Percentiles rank a stretch among this genome's conserved stretches.
These are phyloP conservation scores for Musa schizocarpa DNA, from an alignment of 176 grass and related monocot genomes.

Conservation along the genomic window DNA sequence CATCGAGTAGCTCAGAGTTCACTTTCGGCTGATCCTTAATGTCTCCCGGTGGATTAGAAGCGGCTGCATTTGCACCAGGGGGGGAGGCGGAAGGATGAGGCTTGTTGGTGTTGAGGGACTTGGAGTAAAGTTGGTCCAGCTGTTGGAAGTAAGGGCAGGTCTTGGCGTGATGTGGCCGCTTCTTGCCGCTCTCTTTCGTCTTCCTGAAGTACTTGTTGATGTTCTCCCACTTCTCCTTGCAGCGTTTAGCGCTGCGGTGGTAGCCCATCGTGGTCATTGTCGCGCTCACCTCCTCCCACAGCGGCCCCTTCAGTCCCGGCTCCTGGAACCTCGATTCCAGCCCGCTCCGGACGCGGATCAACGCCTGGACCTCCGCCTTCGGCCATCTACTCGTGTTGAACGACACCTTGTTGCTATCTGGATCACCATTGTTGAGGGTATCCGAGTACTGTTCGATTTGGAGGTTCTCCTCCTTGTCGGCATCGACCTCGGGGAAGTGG, in stretches of 20 bases:
- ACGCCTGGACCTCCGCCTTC: conserved; percentile 4
- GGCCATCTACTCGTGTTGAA: conserved; percentile 7
- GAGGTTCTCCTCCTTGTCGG: not conserved
- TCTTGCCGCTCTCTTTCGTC: conserved; percentile 18
- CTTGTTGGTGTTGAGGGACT: not conserved
- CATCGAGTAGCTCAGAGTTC: conserved; percentile 10
- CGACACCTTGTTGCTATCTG: not conserved
- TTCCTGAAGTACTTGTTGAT: conserved; percentile 99
- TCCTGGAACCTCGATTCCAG: conserved; percentile 15
- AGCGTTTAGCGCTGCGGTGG: conserved; percentile 57
- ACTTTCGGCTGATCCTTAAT: no score
- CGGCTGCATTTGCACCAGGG: not conserved
- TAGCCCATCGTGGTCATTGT: conserved; percentile 4
- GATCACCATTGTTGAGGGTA: not conserved
- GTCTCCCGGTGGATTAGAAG: not conserved
- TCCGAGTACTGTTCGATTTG: not conserved
- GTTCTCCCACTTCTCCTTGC: conserved; percentile 99
- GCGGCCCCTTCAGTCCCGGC: conserved; percentile 13
- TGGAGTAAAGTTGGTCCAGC: conserved; percentile 11
- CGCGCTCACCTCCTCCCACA: conserved; percentile 17
- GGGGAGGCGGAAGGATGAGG: no score
- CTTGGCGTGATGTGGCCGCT: conserved; percentile 12
- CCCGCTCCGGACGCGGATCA: conserved; percentile 9
- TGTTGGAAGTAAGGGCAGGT: conserved; percentile 21
- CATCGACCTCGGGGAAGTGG: not conserved